Evolutionary conservation across 257 asterid genomes (phyloP).

Genomic region (Datura wrightii): DNA sequence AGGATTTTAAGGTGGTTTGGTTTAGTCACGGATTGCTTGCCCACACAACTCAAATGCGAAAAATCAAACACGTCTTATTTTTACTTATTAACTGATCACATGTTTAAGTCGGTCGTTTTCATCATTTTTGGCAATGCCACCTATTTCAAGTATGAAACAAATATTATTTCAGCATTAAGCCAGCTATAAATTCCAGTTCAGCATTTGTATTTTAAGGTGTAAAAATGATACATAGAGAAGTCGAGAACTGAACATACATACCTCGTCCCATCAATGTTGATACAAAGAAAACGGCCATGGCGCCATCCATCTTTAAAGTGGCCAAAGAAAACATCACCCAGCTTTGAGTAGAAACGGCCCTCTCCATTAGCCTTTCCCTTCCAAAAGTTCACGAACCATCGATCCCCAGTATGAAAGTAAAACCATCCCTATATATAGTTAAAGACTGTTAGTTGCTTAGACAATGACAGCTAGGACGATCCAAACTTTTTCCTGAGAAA

Average conservation of each 20-base stretch:
- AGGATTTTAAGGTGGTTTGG: not conserved
- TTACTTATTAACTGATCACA: too few relatives aligned
- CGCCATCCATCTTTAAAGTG: constrained; percentile 98
- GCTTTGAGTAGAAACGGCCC: constrained; percentile 85
- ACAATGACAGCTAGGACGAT: not conserved
- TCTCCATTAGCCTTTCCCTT: constrained; percentile 98
- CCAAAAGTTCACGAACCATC: constrained; percentile 95
- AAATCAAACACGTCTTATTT: too few relatives aligned
- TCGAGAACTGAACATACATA: constrained; percentile 30
- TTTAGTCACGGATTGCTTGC: not conserved
- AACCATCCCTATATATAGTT: constrained; percentile 77
- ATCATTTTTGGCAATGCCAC: not conserved
- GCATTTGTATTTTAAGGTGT: not conserved
- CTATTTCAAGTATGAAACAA: not conserved
- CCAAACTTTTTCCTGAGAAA: not conserved
- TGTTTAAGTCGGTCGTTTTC: too few relatives aligned
- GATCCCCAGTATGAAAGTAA: constrained; percentile 89
- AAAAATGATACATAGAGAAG: not conserved
- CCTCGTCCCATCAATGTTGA: constrained; percentile 89
- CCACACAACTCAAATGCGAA: not conserved
- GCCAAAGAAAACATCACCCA: constrained; percentile 88
- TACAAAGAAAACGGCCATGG: constrained; percentile 80
- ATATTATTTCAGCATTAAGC: not conserved
- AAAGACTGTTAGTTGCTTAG: constrained; percentile 19
- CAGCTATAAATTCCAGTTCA: not conserved